Evolutionary conservation across 2,329 filamentous ascomycete species (phyloP).

Genomic region (Trichoderma sp.): DNA sequence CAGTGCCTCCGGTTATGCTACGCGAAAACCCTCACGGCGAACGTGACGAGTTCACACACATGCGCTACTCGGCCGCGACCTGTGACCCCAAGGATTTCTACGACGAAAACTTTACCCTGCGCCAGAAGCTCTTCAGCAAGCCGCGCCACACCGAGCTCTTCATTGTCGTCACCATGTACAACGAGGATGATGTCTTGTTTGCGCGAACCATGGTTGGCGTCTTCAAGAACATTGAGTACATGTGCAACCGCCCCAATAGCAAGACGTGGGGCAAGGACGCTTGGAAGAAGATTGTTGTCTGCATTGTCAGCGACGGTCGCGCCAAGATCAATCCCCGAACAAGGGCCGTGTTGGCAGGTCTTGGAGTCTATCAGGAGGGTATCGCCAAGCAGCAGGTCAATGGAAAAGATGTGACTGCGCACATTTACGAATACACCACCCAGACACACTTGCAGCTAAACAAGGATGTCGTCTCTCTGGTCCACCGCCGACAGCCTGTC

Average conservation of each 20-base stretch:
- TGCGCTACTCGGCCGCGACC: constrained; percentile 91
- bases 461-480: constrained; percentile 80
- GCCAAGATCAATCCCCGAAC: constrained; percentile 94
- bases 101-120: constrained; percentile 83
- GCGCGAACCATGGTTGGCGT: constrained; percentile 94
- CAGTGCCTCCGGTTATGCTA: constrained; percentile 82
- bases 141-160: constrained; percentile 91
- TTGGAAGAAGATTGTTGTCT: constrained; percentile 99
- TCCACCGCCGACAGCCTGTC: constrained; percentile 82
- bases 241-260: constrained; percentile 89
- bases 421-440: constrained; percentile 94
- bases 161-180: constrained; percentile 98
- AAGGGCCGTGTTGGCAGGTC: constrained; percentile 79
- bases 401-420: constrained; percentile 89
- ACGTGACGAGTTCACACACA: constrained; percentile 86
- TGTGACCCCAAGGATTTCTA: constrained; percentile 90
- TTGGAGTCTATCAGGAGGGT: constrained; percentile 97
- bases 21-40: constrained; percentile 88
- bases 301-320: constrained; percentile 94
- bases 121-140: constrained; percentile 89
- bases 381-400: constrained; percentile 99
- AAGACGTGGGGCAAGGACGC: constrained; percentile 98
- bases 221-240: constrained; percentile 98
- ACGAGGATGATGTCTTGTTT: constrained; percentile 95
- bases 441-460: constrained; percentile 86